phyloP scores from a whole-genome alignment of 2,329 filamentous ascomycete species.

The Fusarium sp. region DNA sequence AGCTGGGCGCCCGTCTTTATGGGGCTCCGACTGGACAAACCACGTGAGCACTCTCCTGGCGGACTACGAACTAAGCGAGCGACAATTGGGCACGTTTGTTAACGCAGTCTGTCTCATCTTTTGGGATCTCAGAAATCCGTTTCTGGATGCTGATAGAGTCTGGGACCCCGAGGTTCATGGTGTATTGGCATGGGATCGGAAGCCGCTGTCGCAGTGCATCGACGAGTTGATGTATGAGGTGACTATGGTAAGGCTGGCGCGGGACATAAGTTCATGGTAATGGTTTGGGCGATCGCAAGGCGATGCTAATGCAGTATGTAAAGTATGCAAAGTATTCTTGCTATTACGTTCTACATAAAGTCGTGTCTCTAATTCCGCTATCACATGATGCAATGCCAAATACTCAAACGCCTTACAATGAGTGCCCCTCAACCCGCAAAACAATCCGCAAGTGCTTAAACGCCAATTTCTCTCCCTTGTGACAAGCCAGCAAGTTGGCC shows the following conservation, averaged over 20 bases:
- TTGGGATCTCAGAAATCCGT: not conserved
- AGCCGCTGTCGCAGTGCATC: not conserved
- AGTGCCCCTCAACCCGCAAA: slow-evolving; percentile 50
- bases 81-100: not conserved
- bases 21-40: not conserved
- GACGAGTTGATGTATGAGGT: not conserved
- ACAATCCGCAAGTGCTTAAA: slow-evolving; percentile 53
- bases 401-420: slow-evolving; percentile 37
- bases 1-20: not conserved
- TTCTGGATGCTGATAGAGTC: not conserved
- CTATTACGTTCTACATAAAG: not conserved
- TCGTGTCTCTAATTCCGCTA: slow-evolving; percentile 4
- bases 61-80: not conserved
- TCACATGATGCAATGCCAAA: not conserved
- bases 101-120: not conserved
- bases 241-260: not conserved
- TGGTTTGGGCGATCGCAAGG: not conserved
- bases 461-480: slow-evolving; percentile 50
- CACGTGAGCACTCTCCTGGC: not conserved
- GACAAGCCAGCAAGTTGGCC: slow-evolving; percentile 52
- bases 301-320: too few relatives aligned
- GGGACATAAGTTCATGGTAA: not conserved
- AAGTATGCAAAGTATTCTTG: not conserved
- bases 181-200: not conserved
- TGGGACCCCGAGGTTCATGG: slow-evolving; percentile 20